Base-by-base conservation (phyloP, 352 stramenopile species). In the Phytopythium ostracodes region DNA sequence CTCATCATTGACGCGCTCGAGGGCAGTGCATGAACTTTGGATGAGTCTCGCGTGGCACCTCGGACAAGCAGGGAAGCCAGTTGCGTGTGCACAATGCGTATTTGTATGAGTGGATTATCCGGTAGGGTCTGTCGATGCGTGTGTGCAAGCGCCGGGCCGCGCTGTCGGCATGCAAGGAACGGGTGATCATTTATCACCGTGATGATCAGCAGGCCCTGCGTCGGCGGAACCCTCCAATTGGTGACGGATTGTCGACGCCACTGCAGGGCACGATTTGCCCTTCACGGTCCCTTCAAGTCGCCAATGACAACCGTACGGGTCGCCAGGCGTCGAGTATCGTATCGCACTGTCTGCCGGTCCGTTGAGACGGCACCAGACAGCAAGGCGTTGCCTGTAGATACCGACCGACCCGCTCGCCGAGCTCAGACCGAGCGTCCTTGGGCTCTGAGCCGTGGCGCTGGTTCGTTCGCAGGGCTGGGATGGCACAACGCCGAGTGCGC, bases 31-130 rank as follows among this genome's bases (percentile, higher is more conserved):
- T 59, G 36, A 59, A 51, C 54, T 59, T 59, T 35, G 54, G 54
- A 59, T 59, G 54, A 50, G 54, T 59, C 54, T 59, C 38, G 10
- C 24, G 52, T 31, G 29, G 52, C 51, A n/a, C 33, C 33, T 38
- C 18, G 18, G 14, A 14, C 31, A 43, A n/a, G 24, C 6, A 2
- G 15, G 15, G 24, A 35, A 36, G 31, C n/a, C 27, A 44, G 31
- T 57, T 22, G 33, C 17, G 29, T 40, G 29, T 22, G 11, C 7
- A 43, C 18, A 8, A 33, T 33, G 29, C 7, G 7, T 33, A 43
- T 24, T 17, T 15, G 49, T n/a, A 44, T 44, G 38, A n/a, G 15
- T 44, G 38, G 38, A 44, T 44, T n/a, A 20, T n/a, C 17, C 33
- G 33, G 33, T 38, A 5, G 33, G 33, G 7, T n/a, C 38, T 44